Evolutionary conservation across 208 protist genomes (phyloP), one percentile per base, ranked within the genome.

Genomic region (Trypanosoma conorhini): DNA sequence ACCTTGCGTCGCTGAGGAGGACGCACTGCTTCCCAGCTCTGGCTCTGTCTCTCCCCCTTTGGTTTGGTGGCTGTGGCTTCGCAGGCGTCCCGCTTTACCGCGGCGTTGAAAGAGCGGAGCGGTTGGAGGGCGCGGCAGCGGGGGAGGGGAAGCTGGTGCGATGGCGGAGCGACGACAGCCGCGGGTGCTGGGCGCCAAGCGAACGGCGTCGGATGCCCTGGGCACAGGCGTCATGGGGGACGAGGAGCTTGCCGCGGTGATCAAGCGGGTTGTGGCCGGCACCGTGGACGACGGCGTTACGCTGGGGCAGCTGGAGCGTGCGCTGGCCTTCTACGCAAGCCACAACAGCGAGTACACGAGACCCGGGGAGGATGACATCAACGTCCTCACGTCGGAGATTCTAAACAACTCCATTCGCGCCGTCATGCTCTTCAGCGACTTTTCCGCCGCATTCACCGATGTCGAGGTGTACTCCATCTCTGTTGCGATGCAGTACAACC

Each of bases 321-420:
- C 74, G 4, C 48, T 96, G 19, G 57, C 74, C 42, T 87, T 82
- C 65, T 96, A 87, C 60, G 89, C 86, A 1, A 87, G 86, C 46
- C 87, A 89, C 64, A 96, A 96, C 69, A 94, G 87, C 70, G 85
- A 83, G 31, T 96, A 90, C 75, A 86, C 75, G 12, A 83, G 85
- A 22, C 84, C 86, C 0, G 80, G 74, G 8, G 72, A 85, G 62
- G 80, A 94, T 57, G 88, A 94, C 66, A 86, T 94, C 48, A 73
- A 86, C 30, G 67, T 83, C 26, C 72, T 96, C 10, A 76, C 71
- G 17, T 83, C 90, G 21, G 91, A 96, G 76, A 82, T 92, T 59
- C 76, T 96, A 28, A 96, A 96, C 75, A 96, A 96, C 74, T 69
- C 69, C 19, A 94, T 92, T 51, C 83, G 87, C 1, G 81, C 91